A percentile compares a stretch with the other conserved stretches of the same genome.
Evolutionary conservation across 2,329 filamentous ascomycete species (phyloP).

Genomic region (Talaromyces amestolkiae): DNA sequence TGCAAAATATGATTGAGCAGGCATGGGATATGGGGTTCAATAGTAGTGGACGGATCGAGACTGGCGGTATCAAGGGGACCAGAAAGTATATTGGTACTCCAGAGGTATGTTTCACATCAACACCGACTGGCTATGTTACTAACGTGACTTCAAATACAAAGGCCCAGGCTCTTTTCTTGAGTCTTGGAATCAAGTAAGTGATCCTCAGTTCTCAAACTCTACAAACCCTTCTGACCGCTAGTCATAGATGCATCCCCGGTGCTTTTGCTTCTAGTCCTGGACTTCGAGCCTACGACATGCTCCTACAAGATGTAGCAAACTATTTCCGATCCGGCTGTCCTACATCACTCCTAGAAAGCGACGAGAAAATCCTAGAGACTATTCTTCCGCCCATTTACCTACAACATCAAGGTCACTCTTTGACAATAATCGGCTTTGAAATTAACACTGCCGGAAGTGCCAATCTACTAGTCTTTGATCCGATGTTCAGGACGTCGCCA

Average conservation of each 20-base stretch:
- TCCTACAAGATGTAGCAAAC: constrained; percentile 67
- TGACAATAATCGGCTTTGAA: constrained; percentile 86
- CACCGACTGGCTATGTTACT: constrained; percentile 15
- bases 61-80: constrained; percentile 81
- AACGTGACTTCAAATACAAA: constrained; percentile 35
- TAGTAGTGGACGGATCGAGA: constrained; percentile 69
- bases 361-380: constrained; percentile 67
- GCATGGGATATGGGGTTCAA: constrained; percentile 90
- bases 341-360: constrained; percentile 40
- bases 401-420: constrained; percentile 79
- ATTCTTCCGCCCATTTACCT: constrained; percentile 81
- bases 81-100: constrained; percentile 94
- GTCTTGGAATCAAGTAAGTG: constrained; percentile 63
- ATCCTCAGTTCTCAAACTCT: background rate
- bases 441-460: constrained; percentile 60
- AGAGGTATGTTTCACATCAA: constrained; percentile 57
- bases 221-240: background rate
- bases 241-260: constrained; percentile 57
- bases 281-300: constrained; percentile 49
- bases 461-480: constrained; percentile 83
- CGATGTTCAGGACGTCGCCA: constrained; percentile 70
- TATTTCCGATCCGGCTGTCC: constrained; percentile 65
- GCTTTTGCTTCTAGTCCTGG: constrained; percentile 53
- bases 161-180: constrained; percentile 75
- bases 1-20: constrained; percentile 82